Conservation (phyloP, 768 basidiomycete genomes). For the Boletus barrowsii region DNA sequence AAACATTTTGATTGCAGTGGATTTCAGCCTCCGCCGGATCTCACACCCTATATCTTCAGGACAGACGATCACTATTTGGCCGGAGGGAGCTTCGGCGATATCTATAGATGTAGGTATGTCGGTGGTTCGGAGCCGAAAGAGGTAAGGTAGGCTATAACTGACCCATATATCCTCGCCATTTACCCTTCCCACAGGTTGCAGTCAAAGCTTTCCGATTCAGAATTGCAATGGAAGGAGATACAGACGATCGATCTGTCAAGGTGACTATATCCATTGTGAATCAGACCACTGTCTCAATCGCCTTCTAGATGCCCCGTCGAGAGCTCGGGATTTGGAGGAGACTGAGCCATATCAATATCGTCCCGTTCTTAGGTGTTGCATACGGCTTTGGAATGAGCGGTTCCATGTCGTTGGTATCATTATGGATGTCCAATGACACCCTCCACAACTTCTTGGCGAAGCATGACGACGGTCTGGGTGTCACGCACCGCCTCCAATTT, state of each 20-base stretch:
- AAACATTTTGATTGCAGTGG: neutral
- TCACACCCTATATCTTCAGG: neutral
- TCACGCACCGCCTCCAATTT: slow-evolving; percentile 8
- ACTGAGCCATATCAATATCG: slow-evolving; percentile 23
- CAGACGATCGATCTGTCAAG: neutral
- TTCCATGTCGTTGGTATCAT: slow-evolving; percentile 27
- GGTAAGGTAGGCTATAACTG: neutral
- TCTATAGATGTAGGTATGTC: neutral
- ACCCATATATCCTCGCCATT: neutral
- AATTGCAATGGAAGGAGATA: neutral
- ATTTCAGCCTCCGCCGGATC: neutral
- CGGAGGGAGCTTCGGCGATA: slow-evolving; percentile 1
- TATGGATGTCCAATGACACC: slow-evolving; percentile 30
- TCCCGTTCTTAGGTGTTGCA: slow-evolving; percentile 20
- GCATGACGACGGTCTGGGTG: neutral
- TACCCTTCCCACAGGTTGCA: slow-evolving; percentile 14
- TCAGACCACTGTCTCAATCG: neutral
- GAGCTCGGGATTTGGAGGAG: slow-evolving; percentile 31
- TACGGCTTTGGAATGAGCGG: slow-evolving; percentile 22
- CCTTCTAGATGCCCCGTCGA: slow-evolving; percentile 20
- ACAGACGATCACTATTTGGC: neutral
- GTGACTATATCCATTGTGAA: neutral
- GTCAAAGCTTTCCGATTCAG: slow-evolving; percentile 21
- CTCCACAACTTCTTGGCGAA: slow-evolving; percentile 15
- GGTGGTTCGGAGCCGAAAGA: neutral